phyloP scores from a whole-genome alignment of 768 basidiomycete genomes.

The Rhodosporidiobolus odoratus region DNA sequence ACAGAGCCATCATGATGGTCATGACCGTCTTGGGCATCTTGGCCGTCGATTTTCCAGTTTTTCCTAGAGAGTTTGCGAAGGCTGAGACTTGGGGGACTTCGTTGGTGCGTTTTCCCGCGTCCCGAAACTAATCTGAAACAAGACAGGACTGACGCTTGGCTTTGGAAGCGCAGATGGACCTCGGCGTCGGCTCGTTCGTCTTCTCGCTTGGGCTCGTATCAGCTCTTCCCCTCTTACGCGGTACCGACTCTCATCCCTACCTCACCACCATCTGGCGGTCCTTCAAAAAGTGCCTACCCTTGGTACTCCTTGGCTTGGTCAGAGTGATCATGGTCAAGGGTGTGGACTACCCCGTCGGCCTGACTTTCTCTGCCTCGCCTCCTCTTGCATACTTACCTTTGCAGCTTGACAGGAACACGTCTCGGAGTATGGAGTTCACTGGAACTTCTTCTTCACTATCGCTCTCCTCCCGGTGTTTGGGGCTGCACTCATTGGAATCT shows the following conservation, averaged over 20 bases:
- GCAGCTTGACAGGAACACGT: conserved; percentile 67
- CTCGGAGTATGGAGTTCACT: conserved; percentile 91
- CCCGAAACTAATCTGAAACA: background rate
- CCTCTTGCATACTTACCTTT: background rate
- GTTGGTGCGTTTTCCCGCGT: conserved; percentile 55
- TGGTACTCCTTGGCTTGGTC: conserved; percentile 67
- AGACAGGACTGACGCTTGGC: background rate
- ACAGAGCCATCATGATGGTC: conserved; percentile 90
- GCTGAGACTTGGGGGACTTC: conserved; percentile 92
- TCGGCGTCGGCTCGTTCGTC: conserved; percentile 94
- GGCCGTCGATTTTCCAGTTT: conserved; percentile 90
- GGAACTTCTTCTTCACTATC: conserved; percentile 98
- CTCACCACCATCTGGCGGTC: conserved; percentile 52
- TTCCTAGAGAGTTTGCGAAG: conserved; percentile 80
- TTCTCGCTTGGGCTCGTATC: conserved; percentile 92
- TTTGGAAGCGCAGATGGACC: conserved; percentile 69
- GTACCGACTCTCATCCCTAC: conserved; percentile 48
- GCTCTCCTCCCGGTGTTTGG: conserved; percentile 60
- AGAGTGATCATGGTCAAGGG: conserved; percentile 84
- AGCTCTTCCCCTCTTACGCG: conserved; percentile 70
- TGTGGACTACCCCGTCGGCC: conserved; percentile 78
- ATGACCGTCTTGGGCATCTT: conserved; percentile 86
- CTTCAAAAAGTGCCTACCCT: conserved; percentile 59
- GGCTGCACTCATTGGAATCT: conserved; percentile 4
- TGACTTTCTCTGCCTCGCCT: background rate